A percentile compares a stretch with the other conserved stretches of the same genome.
phyloP scores from a whole-genome alignment of 306 rosid species.

The Dalbergia oliveri region DNA sequence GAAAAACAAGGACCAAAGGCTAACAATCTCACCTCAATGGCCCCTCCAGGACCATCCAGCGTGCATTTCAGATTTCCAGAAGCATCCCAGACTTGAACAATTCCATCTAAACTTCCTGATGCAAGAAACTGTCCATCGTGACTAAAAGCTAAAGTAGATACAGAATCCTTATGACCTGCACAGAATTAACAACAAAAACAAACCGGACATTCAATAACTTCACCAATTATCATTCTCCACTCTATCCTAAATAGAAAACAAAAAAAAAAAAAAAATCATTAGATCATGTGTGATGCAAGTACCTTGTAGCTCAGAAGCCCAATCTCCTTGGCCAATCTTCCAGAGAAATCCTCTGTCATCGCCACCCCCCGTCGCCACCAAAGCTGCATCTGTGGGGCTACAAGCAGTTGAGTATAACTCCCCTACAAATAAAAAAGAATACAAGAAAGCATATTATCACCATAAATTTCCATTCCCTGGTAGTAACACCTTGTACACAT shows the following conservation, averaged over 20 bases:
- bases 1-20: slow-evolving; percentile 3
- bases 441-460: slow-evolving; percentile 19
- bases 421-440: slow-evolving; percentile 51
- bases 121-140: slow-evolving; percentile 82
- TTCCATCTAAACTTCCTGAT: slow-evolving; percentile 83
- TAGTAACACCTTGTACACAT: slow-evolving; percentile 6
- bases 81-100: slow-evolving; percentile 78
- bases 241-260: background rate
- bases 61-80: slow-evolving; percentile 60
- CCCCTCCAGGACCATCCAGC: slow-evolving; percentile 84
- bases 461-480: slow-evolving; percentile 24
- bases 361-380: slow-evolving; percentile 92
- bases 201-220: slow-evolving; percentile 14
- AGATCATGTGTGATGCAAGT: slow-evolving; percentile 33
- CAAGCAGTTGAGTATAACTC: slow-evolving; percentile 83
- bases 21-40: slow-evolving; percentile 64
- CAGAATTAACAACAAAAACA: slow-evolving; percentile 5
- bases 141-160: slow-evolving; percentile 81
- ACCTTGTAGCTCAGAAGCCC: slow-evolving; percentile 86
- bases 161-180: slow-evolving; percentile 86
- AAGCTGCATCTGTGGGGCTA: slow-evolving; percentile 73
- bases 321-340: slow-evolving; percentile 84
- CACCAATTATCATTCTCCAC: slow-evolving; percentile 3
- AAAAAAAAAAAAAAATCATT: slow-evolving; percentile 11
- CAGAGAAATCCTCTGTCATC: slow-evolving; percentile 94